Conservation (phyloP, 208 protist genomes). For the Crithidia acanthocephali region DNA sequence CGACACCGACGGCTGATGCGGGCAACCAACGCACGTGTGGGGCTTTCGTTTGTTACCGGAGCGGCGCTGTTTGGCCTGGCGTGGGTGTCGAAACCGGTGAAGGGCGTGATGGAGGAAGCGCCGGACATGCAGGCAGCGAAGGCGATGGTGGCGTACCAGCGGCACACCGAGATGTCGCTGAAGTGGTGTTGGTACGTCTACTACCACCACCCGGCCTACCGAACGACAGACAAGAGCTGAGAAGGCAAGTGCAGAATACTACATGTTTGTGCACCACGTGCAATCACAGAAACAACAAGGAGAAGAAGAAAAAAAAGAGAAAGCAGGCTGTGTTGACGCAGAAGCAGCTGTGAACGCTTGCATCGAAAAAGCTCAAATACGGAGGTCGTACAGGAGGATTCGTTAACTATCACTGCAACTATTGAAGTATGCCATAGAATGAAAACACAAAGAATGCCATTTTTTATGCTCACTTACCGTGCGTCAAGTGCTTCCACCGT, state of each 20-base stretch:
- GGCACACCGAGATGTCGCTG: conserved; percentile 58
- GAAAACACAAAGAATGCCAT: too few species aligned
- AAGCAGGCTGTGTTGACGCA: too few species aligned
- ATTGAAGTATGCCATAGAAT: too few species aligned
- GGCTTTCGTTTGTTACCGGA: conserved; percentile 61
- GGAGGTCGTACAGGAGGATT: too few species aligned
- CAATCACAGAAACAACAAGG: neutral
- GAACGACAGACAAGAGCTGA: conserved; percentile 1
- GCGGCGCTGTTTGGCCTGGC: conserved; percentile 46
- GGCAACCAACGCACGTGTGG: conserved; percentile 72
- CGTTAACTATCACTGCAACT: too few species aligned
- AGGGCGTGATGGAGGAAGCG: conserved; percentile 55
- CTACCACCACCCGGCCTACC: conserved; percentile 84
- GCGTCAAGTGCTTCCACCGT: too few species aligned
- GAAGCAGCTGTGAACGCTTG: too few species aligned
- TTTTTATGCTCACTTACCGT: too few species aligned
- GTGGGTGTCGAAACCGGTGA: conserved; percentile 45
- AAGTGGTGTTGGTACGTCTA: conserved; percentile 88
- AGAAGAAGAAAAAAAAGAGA: neutral
- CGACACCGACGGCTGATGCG: conserved; percentile 69
- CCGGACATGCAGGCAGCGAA: conserved; percentile 63
- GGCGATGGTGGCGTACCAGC: conserved; percentile 61
- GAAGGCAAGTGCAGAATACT: neutral
- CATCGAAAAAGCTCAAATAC: too few species aligned
- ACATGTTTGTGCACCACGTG: neutral